phyloP scores from a whole-genome alignment of 2,329 filamentous ascomycete species.

The Cladosporium sp. region DNA sequence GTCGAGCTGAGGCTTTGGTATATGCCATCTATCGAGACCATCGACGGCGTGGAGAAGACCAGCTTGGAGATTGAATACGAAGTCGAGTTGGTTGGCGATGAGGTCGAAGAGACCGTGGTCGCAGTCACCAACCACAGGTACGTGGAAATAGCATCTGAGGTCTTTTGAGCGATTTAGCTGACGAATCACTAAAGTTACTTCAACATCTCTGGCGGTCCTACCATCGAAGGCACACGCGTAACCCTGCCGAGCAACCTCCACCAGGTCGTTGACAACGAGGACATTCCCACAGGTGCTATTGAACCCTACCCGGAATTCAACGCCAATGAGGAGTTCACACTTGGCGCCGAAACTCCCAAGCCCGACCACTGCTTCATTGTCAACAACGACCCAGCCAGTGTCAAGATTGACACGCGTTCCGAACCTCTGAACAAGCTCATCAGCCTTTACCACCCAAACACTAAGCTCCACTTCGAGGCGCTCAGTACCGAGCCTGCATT shows the following conservation, averaged over 20 bases:
- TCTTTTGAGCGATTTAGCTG: neutral
- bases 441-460: constrained; percentile 67
- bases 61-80: constrained; percentile 86
- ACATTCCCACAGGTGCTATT: constrained; percentile 70
- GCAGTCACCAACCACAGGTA: constrained; percentile 96
- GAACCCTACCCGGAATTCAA: constrained; percentile 61
- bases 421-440: constrained; percentile 64
- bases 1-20: constrained; percentile 77
- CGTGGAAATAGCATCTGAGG: neutral
- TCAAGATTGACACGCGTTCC: constrained; percentile 50
- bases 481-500: constrained; percentile 91
- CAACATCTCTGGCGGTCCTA: constrained; percentile 59
- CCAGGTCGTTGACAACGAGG: constrained; percentile 67
- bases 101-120: constrained; percentile 82
- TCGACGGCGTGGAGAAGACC: constrained; percentile 53
- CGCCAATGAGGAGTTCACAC: constrained; percentile 63
- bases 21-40: constrained; percentile 64
- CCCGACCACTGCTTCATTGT: constrained; percentile 91
- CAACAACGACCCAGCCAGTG: constrained; percentile 54
- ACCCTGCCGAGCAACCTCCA: constrained; percentile 59
- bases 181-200: constrained; percentile 51
- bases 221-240: constrained; percentile 60
- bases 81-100: constrained; percentile 67
- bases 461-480: constrained; percentile 78
- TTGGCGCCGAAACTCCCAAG: constrained; percentile 67